A percentile compares a stretch with the other conserved stretches of the same genome.
phyloP scores from a whole-genome alignment of 192 early-diverging fungal genomes.

The Mortierella hygrophila region DNA sequence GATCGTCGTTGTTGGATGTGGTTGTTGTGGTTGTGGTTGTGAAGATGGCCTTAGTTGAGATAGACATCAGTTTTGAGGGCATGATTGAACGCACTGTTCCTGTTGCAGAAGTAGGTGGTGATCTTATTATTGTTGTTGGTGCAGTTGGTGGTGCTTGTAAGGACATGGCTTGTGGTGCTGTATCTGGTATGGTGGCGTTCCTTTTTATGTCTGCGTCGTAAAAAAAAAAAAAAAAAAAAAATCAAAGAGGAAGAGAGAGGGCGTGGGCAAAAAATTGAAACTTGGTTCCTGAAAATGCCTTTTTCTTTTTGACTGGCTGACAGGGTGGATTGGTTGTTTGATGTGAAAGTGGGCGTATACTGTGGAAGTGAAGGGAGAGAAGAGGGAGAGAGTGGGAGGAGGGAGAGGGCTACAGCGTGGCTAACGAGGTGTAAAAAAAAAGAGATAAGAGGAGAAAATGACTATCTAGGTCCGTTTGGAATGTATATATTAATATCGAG shows the following conservation, averaged over 20 bases:
- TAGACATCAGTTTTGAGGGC: constrained; percentile 8
- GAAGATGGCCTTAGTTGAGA: constrained; percentile 9
- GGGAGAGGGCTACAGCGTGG: constrained; percentile 6
- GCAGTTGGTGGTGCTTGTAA: not conserved
- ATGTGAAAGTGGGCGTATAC: too few species aligned
- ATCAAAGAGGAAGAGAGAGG: not conserved
- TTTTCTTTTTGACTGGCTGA: too few species aligned
- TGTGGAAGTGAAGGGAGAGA: not conserved
- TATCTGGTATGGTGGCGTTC: not conserved
- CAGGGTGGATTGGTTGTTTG: too few species aligned
- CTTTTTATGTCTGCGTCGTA: not conserved
- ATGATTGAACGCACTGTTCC: not conserved
- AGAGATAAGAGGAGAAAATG: not conserved
- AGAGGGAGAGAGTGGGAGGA: not conserved
- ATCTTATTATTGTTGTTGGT: not conserved
- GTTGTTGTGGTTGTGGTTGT: constrained; percentile 6
- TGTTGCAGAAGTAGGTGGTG: not conserved
- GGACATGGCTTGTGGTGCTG: not conserved
- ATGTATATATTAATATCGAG: constrained; percentile 11
- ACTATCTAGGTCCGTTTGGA: constrained; percentile 4
- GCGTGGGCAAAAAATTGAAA: not conserved
- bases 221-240: not conserved
- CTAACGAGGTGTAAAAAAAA: not conserved
- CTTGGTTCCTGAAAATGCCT: too few species aligned
- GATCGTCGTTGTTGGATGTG: not conserved